These are phyloP conservation scores for Lepidium didymum DNA, from an alignment of 345 rosid species.

Conservation along the genomic window DNA sequence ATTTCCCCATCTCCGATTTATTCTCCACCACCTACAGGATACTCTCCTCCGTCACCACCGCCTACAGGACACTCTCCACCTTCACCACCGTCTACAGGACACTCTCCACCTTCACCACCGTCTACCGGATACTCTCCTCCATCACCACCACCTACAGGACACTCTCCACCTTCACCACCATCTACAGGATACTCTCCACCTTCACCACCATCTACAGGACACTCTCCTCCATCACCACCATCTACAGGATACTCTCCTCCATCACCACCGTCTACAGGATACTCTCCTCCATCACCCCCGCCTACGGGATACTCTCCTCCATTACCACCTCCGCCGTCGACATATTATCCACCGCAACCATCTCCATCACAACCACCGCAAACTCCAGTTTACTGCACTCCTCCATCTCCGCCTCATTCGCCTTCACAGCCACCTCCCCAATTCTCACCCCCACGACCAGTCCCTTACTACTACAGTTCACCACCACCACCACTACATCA, in stretches of 20 bases:
- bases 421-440: slow-evolving; percentile 32
- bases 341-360: too few species aligned
- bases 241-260: slow-evolving; percentile 29
- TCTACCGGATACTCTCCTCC: slow-evolving; percentile 2
- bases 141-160: slow-evolving; percentile 10
- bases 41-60: slow-evolving; percentile 31
- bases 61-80: slow-evolving; percentile 4
- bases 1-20: slow-evolving; percentile 41
- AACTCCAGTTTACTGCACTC: too few species aligned
- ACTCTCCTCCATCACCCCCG: slow-evolving; percentile 40
- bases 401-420: slow-evolving; percentile 36
- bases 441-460: slow-evolving; percentile 35
- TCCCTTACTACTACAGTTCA: slow-evolving; percentile 30
- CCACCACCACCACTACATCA: slow-evolving; percentile 34
- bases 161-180: slow-evolving; percentile 7
- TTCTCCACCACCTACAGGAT: slow-evolving; percentile 5
- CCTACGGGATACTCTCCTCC: slow-evolving; percentile 31
- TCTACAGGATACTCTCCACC: neutral
- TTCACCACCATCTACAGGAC: slow-evolving; percentile 32
- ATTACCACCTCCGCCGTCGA: too few species aligned
- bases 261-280: slow-evolving; percentile 23
- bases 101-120: slow-evolving; percentile 22
- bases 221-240: slow-evolving; percentile 34
- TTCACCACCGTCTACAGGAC: slow-evolving; percentile 20
- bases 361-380: too few species aligned